Percentiles rank a stretch among this genome's conserved stretches.
Evolutionary conservation across 1,284 basidiomycete species (phyloP).

Genomic region (Melampsora abietis-canadensis): DNA sequence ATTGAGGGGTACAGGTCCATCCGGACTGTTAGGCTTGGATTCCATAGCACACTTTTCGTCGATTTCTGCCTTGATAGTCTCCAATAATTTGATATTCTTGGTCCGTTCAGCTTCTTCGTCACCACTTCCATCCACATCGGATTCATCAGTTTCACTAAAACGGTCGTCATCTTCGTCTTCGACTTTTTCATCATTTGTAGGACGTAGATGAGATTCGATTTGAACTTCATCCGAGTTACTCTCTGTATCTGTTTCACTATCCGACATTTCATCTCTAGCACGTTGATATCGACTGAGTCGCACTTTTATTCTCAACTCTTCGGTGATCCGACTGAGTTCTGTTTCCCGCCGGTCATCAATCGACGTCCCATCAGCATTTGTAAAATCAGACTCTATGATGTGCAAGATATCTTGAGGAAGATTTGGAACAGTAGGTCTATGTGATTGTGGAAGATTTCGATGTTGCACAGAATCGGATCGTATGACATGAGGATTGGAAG

Average conservation of each 20-base stretch:
- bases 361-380: background rate
- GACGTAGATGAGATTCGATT: background rate
- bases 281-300: slow-evolving; percentile 32
- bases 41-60: slow-evolving; percentile 5
- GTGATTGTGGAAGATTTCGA: background rate
- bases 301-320: slow-evolving; percentile 29
- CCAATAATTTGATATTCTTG: slow-evolving; percentile 24
- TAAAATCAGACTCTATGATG: slow-evolving; percentile 36
- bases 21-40: background rate
- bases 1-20: background rate
- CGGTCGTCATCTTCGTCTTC: slow-evolving; percentile 5
- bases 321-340: slow-evolving; percentile 20
- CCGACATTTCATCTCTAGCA: slow-evolving; percentile 23
- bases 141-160: slow-evolving; percentile 1
- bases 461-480: background rate
- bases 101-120: slow-evolving; percentile 31
- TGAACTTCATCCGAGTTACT: slow-evolving; percentile 1
- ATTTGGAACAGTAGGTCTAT: background rate
- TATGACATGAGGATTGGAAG: background rate
- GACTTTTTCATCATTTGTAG: background rate
- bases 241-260: slow-evolving; percentile 21
- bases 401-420: slow-evolving; percentile 34
- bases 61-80: slow-evolving; percentile 29
- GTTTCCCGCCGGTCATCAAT: slow-evolving; percentile 9
- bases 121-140: slow-evolving; percentile 37